These are phyloP conservation scores for Russula ochroleuca DNA, from an alignment of 768 basidiomycete species.

Conservation along the genomic window DNA sequence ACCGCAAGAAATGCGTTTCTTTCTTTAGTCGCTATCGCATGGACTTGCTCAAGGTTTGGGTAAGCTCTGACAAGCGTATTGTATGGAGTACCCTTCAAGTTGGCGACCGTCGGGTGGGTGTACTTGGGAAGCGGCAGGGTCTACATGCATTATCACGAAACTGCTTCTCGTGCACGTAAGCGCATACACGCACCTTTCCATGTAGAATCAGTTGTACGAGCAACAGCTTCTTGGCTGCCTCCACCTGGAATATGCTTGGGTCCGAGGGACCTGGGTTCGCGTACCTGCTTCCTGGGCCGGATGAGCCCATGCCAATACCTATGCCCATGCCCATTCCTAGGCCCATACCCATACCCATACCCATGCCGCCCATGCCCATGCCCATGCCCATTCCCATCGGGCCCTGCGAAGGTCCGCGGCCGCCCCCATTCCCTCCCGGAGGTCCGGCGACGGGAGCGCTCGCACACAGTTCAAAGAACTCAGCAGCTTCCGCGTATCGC, in stretches of 20 bases:
- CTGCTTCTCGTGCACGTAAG: background rate
- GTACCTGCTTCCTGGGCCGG: conserved; percentile 16
- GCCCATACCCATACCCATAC: conserved; percentile 17
- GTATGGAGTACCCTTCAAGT: conserved; percentile 70
- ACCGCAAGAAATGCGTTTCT: conserved; percentile 49
- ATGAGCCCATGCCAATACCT: conserved; percentile 13
- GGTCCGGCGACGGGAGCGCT: conserved; percentile 37
- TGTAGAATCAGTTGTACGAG: conserved; percentile 74
- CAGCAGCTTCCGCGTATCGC: conserved; percentile 64
- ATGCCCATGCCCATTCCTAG: conserved; percentile 9
- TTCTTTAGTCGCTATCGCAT: conserved; percentile 52
- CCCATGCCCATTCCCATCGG: conserved; percentile 13
- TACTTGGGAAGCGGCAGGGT: conserved; percentile 64
- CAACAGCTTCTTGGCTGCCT: conserved; percentile 79
- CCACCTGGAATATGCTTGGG: conserved; percentile 70
- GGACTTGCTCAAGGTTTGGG: conserved; percentile 50
- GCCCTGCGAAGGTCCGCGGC: conserved; percentile 13
- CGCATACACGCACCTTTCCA: conserved; percentile 54
- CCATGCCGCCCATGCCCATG: conserved; percentile 8
- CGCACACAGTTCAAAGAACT: conserved; percentile 77
- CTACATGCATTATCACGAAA: conserved; percentile 30
- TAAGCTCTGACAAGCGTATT: conserved; percentile 59
- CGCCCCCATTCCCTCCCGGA: background rate
- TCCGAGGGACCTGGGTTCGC: conserved; percentile 31
- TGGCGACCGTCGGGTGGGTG: conserved; percentile 51